Evolutionary conservation across 495 filamentous ascomycete genomes (phyloP).

Genomic region (Trichoderma virens): DNA sequence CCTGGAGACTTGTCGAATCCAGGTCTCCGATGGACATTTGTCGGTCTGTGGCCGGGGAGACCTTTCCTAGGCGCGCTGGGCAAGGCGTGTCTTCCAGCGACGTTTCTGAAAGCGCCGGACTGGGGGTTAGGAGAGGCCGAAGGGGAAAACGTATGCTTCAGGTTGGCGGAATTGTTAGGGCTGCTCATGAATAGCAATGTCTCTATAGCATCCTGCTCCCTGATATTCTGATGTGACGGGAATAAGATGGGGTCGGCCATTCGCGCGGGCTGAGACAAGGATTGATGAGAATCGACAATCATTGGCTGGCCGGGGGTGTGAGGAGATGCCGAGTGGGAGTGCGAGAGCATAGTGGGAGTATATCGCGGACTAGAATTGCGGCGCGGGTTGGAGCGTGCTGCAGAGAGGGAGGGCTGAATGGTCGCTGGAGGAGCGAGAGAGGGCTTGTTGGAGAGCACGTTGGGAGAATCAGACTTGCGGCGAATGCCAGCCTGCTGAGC

Average conservation of each 20-base stretch:
- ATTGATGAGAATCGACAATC: constrained; percentile 21
- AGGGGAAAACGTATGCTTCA: constrained; percentile 40
- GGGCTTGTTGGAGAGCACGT: constrained; percentile 19
- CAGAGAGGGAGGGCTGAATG: constrained; percentile 40
- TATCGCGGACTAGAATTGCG: constrained; percentile 25
- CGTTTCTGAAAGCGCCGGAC: constrained; percentile 24
- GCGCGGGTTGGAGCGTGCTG: constrained; percentile 19
- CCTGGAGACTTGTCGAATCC: constrained; percentile 38
- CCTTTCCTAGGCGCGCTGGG: constrained; percentile 37
- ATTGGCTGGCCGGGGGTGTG: constrained; percentile 32
- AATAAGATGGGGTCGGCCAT: constrained; percentile 54
- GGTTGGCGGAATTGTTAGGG: constrained; percentile 62
- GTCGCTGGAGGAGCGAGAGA: constrained; percentile 55
- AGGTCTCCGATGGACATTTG: constrained; percentile 33
- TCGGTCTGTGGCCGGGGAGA: constrained; percentile 29
- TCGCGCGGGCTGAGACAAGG: constrained; percentile 25
- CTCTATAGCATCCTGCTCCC: constrained; percentile 84
- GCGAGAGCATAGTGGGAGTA: constrained; percentile 23
- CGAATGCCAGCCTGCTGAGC: constrained; percentile 9
- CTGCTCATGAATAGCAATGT: constrained; percentile 82
- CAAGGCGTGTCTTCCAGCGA: constrained; percentile 19
- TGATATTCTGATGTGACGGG: constrained; percentile 42
- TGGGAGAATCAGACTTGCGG: constrained; percentile 16
- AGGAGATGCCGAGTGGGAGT: constrained; percentile 26
- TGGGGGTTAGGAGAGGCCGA: constrained; percentile 4